Base-by-base conservation (phyloP, 169 alveolate genomes). In the Babesia bovis region DNA sequence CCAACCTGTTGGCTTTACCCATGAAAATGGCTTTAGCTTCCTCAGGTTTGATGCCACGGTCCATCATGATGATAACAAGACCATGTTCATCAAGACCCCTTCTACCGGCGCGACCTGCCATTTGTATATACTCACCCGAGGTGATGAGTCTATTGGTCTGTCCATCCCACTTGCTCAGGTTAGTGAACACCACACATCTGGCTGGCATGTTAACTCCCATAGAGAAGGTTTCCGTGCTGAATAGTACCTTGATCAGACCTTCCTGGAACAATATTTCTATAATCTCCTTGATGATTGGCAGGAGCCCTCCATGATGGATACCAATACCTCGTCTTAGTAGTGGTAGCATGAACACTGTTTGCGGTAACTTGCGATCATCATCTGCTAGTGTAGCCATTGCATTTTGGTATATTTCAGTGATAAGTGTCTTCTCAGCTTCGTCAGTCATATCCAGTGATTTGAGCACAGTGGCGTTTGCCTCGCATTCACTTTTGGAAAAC, bases 151-250 rank as follows among this genome's bases (percentile, higher is more conserved):
- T 84, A 60, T 85, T 94, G 42, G 87, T 89, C 47, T 93, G 92
- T 19, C 98, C 99, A 88, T 96, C 99, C 90, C 92, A 96, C 90
- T 96, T 96, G 82, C 94, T 94, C 40, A 96, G 91, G 25, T 85
- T 78, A 3, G 99, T 96, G 87, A 97, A 97, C 7, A 97, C 98
- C 12, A 97, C 99, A 25, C 99, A 96, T 81, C 95, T 96, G 2
- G 99, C 98, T 40, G 99, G 99, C 99, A 97, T 97, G 81, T 97
- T 97, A 56, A 97, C 91, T 12, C 99, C 99, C 97, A 97, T 96
- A 32, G 98, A 93, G 82, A 97, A 97, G 9, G 99, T 96, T 84
- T 97, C 99, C 2, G 99, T 97, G 25, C 99, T 95, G 83, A 97
- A 96, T 55, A 97, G 85, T 36, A 95, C 96, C 89, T 96, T 96